Evolutionary conservation across 257 asterid genomes (phyloP), one percentile per base, ranked within the genome.

Genomic region (Ajuga chamaepitys): DNA sequence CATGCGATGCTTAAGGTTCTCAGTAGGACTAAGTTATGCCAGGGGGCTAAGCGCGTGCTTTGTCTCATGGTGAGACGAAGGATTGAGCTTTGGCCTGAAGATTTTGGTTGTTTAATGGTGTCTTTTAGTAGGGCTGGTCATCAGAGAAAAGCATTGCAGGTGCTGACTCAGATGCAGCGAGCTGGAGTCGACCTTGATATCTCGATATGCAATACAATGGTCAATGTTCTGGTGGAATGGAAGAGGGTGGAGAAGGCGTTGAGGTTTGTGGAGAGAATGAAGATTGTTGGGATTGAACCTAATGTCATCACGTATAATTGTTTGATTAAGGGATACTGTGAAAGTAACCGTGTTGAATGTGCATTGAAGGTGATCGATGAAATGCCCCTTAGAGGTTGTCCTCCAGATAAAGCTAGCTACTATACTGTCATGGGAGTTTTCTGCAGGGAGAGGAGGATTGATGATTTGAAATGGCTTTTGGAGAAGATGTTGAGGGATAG

Each of bases 41-140:
- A 93, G 74, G 96, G 94, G 64, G 97, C 97, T 53, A 87, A 84
- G 77, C 88, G 97, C 22, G 75, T 89, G 74, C 95, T 93, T 64
- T 73, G 70, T 52, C 86, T 89, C 32, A 86, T 93, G 96, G 46
- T 58, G 4, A 70, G 78, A 69, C 85, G 97, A 73, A 84, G 67
- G 75, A 74, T 93, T 60, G 81, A 70, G 66, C 64, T 77, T 62
- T 74, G 81, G 78, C 79, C 96, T 5, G 88, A 85, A 56, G 95
- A 86, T 80, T 89, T 89, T 64, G 89, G 95, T 35, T 82, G 87
- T 64, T 88, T 93, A 53, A 93, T 93, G 99, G 95, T 89, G 60
- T 88, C 95, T 63, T 89, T 85, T 68, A 93, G 96, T 65, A 84
- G 97, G 75, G 95, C 99, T 28, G 96, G 97, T 28, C 83, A 93